Base-by-base conservation (phyloP, 2,329 filamentous ascomycete genomes). In the Periconia sp. region DNA sequence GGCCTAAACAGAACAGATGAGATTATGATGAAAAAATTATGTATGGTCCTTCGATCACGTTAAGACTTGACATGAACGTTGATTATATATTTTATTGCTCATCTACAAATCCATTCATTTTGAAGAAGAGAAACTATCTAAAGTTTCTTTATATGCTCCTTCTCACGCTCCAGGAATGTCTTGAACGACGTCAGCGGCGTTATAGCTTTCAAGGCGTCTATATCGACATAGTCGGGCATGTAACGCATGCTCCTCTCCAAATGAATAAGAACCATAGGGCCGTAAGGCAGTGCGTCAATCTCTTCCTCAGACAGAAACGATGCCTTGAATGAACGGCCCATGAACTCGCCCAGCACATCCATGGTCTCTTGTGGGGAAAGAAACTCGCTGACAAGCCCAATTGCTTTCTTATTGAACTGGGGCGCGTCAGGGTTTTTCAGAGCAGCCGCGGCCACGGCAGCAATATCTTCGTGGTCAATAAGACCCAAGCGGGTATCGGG, bases 381-480 rank as follows among this genome's bases (percentile, higher is more conserved):
- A 6, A 33, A 33, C 9, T 52, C 49, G 20, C 49, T 52, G 2
- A 33, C 49, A 8, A 52, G 42, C 43, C 49, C 49, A 37, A 2
- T 10, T 20, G 15, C 44, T 27, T 9, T 33, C 49, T 18, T 52
- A n/a, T n/a, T n/a, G n/a, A n/a, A n/a, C n/a, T n/a, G 23, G 20
- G 41, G 41, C 19, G 2, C 27, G 9, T 52, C 49, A 17, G 49
- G 49, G 19, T 52, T 31, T 31, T 42, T 42, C 30, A 52, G 41
- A 11, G 44, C 49, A 19, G 43, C 42, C 2, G 30, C 49, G 13
- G 49, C 49, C 17, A 52, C 8, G 6, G 30, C 23, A 7, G 27
- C 49, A 47, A 52, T 52, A 20, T 52, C 49, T 15, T n/a, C 27
- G 20, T 52, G 49, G 49, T 52, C 49, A 31, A 52, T 3, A 10